Percentiles rank a stretch among this genome's conserved stretches.
These are phyloP conservation scores for Bipolaris gigantea DNA, from an alignment of 2,329 filamentous ascomycete species.

Conservation along the genomic window DNA sequence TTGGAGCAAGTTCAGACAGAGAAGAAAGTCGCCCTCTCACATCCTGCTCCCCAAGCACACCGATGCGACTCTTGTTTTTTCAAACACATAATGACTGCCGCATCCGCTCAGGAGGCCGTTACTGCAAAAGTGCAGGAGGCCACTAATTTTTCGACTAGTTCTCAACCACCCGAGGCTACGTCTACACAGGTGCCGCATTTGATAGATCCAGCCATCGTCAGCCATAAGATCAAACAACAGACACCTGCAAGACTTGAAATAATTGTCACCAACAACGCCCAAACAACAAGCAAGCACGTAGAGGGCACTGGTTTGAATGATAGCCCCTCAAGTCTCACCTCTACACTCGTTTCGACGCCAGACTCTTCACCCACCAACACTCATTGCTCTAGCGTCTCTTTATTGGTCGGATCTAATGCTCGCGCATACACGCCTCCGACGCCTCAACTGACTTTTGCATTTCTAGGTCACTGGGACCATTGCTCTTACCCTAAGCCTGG, in stretches of 20 bases:
- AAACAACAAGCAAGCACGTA: not conserved
- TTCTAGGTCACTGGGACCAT: too few relatives aligned
- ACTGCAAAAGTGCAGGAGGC: too few relatives aligned
- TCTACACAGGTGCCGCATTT: not conserved
- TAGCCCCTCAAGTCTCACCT: not conserved
- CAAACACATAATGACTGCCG: not conserved
- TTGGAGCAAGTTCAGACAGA: not conserved
- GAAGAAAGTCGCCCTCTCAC: not conserved
- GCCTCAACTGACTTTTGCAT: not conserved
- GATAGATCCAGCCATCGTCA: not conserved
- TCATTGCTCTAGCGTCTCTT: not conserved
- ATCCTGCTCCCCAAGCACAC: not conserved
- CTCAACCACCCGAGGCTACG: not conserved
- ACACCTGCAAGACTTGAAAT: too few relatives aligned
- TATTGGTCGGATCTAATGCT: not conserved
- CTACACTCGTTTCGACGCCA: too few relatives aligned
- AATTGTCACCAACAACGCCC: not conserved
- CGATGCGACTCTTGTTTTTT: not conserved
- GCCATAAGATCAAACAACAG: not conserved
- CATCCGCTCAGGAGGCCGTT: not conserved
- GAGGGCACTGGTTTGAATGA: not conserved
- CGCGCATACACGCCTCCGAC: not conserved
- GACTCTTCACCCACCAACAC: not conserved
- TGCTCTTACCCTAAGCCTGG: too few relatives aligned
- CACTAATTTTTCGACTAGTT: not conserved